Base-by-base conservation (phyloP, 2,329 filamentous ascomycete species). In the Lecanicillium sp. region DNA sequence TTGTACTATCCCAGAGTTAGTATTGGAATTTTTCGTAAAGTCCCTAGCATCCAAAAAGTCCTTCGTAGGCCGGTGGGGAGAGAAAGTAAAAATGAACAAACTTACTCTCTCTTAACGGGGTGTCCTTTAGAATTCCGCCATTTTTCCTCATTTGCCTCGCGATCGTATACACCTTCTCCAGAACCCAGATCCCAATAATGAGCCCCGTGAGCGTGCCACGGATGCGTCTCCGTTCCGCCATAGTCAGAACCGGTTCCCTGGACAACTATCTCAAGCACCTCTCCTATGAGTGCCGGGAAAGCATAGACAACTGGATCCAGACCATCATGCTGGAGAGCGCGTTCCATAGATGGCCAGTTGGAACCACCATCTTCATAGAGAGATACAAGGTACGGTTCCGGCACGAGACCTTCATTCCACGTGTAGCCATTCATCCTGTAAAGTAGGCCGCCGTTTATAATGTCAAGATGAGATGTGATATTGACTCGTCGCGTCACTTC, bases 401-500 rank as follows among this genome's bases (percentile, higher is more conserved):
- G 29, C 15, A 31, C 29, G 15, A 31, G 29, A n/a, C 29, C 29
- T 31, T 31, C 29, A 31, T 31, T 31, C 29, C 29, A 31, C 13
- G 29, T 31, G 6, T n/a, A 31, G 29, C 29, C 29, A n/a, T 31
- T 31, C 8, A 31, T 31, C 29, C 6, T 31, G 29, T 31, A 31
- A 6, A 31, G 29, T 8, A 31, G 29, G 15, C 29, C 29, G 15
- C 29, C 29, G 15, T 16, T 16, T 7, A 16, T n/a, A n/a, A 31
- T 31, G 13, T 31, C 29, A 31, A 31, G 29, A 31, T 31, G 29
- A 31, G 29, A 31, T 31, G 29, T 31, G 29, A 31, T 31, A n/a
- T 31, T 31, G 29, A 31, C 29, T 14, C 29, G 29, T n/a, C 29
- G 6, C 29, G 29, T 31, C 29, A 31, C 29, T 31, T 31, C 29